Percentiles rank a stretch among this genome's conserved stretches.
These are phyloP conservation scores for Adansonia rubrostipa DNA, from an alignment of 441 rosid species.

Conservation along the genomic window DNA sequence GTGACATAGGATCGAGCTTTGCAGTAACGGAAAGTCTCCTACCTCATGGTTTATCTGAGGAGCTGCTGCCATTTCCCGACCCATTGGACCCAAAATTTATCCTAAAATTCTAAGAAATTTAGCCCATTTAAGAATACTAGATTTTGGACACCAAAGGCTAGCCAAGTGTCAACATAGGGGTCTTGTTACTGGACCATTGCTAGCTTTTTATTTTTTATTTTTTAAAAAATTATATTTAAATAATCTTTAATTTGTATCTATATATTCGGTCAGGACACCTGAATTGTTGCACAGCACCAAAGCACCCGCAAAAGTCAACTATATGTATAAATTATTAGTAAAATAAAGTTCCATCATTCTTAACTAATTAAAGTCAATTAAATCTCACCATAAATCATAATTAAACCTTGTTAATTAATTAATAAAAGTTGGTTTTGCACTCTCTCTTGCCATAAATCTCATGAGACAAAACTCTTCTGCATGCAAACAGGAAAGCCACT, in stretches of 20 bases:
- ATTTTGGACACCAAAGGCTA: not conserved
- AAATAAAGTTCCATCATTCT: not conserved
- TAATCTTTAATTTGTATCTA: no score
- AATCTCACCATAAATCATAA: not conserved
- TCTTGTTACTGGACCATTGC: no score
- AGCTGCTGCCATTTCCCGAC: no score
- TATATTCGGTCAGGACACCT: constrained; percentile 36
- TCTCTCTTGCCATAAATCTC: not conserved
- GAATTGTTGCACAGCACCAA: not conserved
- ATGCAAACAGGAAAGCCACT: constrained; percentile 17
- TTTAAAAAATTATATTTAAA: no score
- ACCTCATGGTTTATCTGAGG: no score
- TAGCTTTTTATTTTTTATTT: no score
- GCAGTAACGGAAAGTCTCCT: not conserved
- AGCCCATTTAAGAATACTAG: not conserved
- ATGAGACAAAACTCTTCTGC: not conserved
- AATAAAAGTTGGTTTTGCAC: constrained; percentile 2
- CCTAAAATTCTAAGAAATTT: not conserved
- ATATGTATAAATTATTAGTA: constrained; percentile 8
- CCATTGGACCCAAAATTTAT: no score
- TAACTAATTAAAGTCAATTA: not conserved
- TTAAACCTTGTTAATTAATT: not conserved
- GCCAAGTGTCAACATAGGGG: not conserved
- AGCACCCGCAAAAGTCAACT: constrained; percentile 38
- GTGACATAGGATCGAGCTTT: no score